A percentile compares a stretch with the other conserved stretches of the same genome.
Evolutionary conservation across 2,329 filamentous ascomycete genomes (phyloP).

Genomic region (Xylariaceae sp.): DNA sequence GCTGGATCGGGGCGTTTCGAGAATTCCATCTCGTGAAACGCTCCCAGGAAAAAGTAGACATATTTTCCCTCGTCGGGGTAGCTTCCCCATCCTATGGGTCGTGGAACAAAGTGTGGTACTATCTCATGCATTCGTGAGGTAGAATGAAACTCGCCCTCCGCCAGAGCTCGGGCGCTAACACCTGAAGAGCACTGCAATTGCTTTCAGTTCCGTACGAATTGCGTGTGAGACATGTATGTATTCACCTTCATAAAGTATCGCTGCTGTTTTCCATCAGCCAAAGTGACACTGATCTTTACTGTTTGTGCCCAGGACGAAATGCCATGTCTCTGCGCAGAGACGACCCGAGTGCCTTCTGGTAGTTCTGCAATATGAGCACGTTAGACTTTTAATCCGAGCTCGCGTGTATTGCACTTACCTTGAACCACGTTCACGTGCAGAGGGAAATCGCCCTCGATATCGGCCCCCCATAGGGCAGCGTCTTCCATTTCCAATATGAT

Average conservation of each 20-base stretch:
- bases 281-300: conserved; percentile 10
- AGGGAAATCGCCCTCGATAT: not conserved
- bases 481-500: too few relatives aligned
- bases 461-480: too few relatives aligned
- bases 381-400: not conserved
- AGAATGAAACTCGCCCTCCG: conserved; percentile 15
- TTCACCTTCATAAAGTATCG: conserved; percentile 15
- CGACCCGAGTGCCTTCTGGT: conserved; percentile 13
- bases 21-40: conserved; percentile 19
- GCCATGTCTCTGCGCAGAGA: conserved; percentile 14
- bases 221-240: not conserved
- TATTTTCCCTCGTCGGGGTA: conserved; percentile 6
- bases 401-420: not conserved
- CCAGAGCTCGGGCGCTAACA: conserved; percentile 4
- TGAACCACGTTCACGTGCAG: not conserved
- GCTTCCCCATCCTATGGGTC: conserved; percentile 11
- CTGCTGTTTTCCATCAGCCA: conserved; percentile 5
- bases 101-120: conserved; percentile 9
- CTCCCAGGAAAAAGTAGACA: conserved; percentile 15
- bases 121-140: conserved; percentile 5
- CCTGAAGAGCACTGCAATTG: conserved; percentile 7
- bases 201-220: not conserved
- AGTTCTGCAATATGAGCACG: conserved; percentile 13
- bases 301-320: conserved; percentile 18
- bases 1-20: conserved; percentile 10